Conservation (phyloP, 2,329 filamentous ascomycete genomes). For the Rhynchosporium secalis region DNA sequence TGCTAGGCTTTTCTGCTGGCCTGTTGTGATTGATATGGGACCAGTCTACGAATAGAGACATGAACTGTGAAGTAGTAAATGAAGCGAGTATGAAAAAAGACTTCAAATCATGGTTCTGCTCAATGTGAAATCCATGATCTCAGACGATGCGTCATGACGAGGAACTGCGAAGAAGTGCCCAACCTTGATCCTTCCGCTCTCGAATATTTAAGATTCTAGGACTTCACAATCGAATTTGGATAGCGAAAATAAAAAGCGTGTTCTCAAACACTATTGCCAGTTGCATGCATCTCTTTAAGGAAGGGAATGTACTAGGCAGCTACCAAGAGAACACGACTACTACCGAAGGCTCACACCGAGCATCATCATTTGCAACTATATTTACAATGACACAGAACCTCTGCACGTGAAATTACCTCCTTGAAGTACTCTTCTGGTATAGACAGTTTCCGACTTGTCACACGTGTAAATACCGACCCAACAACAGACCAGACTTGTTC, state of each 20-base stretch:
- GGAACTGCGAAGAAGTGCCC: background rate
- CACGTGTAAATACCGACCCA: too few species aligned
- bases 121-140: background rate
- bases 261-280: too few species aligned
- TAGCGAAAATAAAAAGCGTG: too few species aligned
- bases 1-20: constrained; percentile 5
- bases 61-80: constrained; percentile 10
- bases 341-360: background rate
- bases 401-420: too few species aligned
- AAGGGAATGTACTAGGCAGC: background rate
- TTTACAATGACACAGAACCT: too few species aligned
- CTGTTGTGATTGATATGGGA: background rate
- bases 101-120: background rate
- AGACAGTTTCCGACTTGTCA: too few species aligned
- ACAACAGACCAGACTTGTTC: too few species aligned
- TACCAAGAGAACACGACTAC: constrained; percentile 1
- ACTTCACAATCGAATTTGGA: too few species aligned
- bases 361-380: background rate
- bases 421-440: too few species aligned
- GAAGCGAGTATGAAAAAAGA: constrained; percentile 12
- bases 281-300: too few species aligned
- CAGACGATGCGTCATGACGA: background rate
- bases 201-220: too few species aligned
- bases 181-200: too few species aligned
- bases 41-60: constrained; percentile 6